A percentile compares a stretch with the other conserved stretches of the same genome.
Conservation (phyloP, 2,329 filamentous ascomycete species). For the Pleoardoris graminearum region DNA sequence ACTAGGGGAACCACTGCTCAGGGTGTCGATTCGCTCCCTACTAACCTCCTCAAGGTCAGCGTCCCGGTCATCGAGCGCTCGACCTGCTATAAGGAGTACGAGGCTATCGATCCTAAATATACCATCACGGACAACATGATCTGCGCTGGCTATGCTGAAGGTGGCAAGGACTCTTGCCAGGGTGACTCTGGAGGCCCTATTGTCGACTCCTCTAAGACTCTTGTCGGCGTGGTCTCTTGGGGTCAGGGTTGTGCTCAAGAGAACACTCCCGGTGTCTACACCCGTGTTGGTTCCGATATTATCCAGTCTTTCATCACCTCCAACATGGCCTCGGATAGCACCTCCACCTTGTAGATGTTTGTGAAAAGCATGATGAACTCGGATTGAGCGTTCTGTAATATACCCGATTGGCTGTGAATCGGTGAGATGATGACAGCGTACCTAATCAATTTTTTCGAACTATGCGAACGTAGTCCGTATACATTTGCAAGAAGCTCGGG, state of each 20-base stretch:
- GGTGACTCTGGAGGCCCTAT: slow-evolving; percentile 37
- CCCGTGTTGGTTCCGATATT: slow-evolving; percentile 15
- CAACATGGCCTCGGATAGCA: too few relatives aligned
- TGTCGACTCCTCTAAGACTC: slow-evolving; percentile 16
- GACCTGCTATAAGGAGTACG: slow-evolving; percentile 18
- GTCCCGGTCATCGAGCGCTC: slow-evolving; percentile 34
- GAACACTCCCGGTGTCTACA: slow-evolving; percentile 31
- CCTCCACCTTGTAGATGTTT: slow-evolving; percentile 19
- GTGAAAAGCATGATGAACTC: neutral
- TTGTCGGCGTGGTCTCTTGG: slow-evolving; percentile 30
- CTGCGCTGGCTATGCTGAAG: slow-evolving; percentile 28
- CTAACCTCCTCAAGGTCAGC: slow-evolving; percentile 30
- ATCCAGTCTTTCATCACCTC: slow-evolving; percentile 24
- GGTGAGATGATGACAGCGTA: slow-evolving; percentile 1
- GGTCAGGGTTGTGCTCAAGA: slow-evolving; percentile 30
- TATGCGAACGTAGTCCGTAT: neutral
- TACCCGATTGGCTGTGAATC: neutral
- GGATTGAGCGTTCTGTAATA: neutral
- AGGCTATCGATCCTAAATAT: slow-evolving; percentile 21
- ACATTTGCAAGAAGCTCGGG: slow-evolving; percentile 1
- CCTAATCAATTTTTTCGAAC: neutral
- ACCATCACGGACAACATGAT: slow-evolving; percentile 31
- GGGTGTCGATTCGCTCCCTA: slow-evolving; percentile 15
- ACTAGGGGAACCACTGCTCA: slow-evolving; percentile 23
- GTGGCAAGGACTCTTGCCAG: slow-evolving; percentile 41